Evolutionary conservation across 352 stramenopile species (phyloP), one percentile per base, ranked within the genome.

Genomic region (Thraustochytrium sp.): DNA sequence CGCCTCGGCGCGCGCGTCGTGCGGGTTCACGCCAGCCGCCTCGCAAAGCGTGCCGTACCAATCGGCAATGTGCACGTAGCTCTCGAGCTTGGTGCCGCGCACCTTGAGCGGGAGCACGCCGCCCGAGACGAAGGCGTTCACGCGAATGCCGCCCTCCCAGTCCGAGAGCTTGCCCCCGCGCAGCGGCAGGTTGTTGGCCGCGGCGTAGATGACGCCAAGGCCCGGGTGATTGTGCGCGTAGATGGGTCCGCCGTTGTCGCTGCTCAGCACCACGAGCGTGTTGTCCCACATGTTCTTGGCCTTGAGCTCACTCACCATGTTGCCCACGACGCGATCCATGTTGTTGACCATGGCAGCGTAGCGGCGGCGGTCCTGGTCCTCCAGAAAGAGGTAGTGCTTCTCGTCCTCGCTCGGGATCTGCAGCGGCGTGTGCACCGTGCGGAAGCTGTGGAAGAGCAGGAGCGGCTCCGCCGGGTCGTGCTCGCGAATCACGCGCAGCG

Each of bases 121-220:
- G n/a, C 86, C 86, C 11, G 61, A 48, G 0, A 88, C 84, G 55
- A 88, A 82, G 1, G 85, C 85, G 40, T 72, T 82, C 21, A 85
- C 85, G 44, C 86, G 62, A 13, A 88, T 77, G 11, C 86, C 86
- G 61, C 86, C 86, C 61, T 88, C n/a, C n/a, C n/a, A n/a, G n/a
- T n/a, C n/a, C n/a, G n/a, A n/a, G n/a, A n/a, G n/a, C n/a, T n/a
- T n/a, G 31, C 85, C 85, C 62, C 86, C 86, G 29, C 85, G 59
- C 29, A 88, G 82, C n/a, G 85, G 85, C 51, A 73, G 82, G 63
- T 88, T 88, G 51, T 49, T 85, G 36, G 54, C 55, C 23, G 62
- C 85, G 54, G 53, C 68, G 29, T 76, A 65, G 46, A 63, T 68
- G 49, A 51, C 49, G n/a, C 37, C n/a, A 40, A 59, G 51, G n/a